Evolutionary conservation across 805 yeast genomes (phyloP), one percentile per base, ranked within the genome.

Genomic region (Sporopachydermia quercuum): DNA sequence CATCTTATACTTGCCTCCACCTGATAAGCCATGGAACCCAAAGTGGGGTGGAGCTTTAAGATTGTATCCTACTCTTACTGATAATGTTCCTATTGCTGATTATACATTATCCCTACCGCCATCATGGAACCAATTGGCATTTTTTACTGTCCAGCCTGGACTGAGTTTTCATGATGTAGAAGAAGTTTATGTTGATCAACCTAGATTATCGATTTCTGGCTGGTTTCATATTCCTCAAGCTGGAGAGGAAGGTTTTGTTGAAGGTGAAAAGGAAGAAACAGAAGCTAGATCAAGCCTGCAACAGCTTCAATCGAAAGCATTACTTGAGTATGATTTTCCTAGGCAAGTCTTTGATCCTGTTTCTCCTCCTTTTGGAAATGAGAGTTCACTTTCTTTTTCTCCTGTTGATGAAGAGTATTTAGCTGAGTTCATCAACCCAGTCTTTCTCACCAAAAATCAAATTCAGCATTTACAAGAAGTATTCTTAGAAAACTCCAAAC

Each of bases 161-260:
- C 70, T 79, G 38, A 82, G 95, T 2, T 91, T 91, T 69, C 99
- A 91, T 57, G 98, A 93, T 51, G 99, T 91, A 8, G 97, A 93
- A 60, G 98, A 91, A 57, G 98, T 93, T 1, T 71, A 78, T 44
- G 94, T 78, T 1, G 94, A 87, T 53, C 83, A 79, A 53, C 94
- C 86, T 46, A 70, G 99, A 52, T 63, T 91, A 27, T 83, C 95
- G 1, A 84, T 91, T 44, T 96, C 91, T 52, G 99, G 99, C 1
- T 93, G 99, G 99, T 93, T 89, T 55, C 99, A 91, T 57, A 83
- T 87, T 39, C 99, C 99, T 3, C 97, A 91, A 55, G 63, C 62
- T 6, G 96, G 94, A 5, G 99, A 91, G 58, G 76, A 71, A 23
- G 97, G 96, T 0, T 89, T 58, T 52, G 69, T 76, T 15, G 74